Evolutionary conservation across 2,329 filamentous ascomycete species (phyloP).

Genomic region (Aspergillus cejpii): DNA sequence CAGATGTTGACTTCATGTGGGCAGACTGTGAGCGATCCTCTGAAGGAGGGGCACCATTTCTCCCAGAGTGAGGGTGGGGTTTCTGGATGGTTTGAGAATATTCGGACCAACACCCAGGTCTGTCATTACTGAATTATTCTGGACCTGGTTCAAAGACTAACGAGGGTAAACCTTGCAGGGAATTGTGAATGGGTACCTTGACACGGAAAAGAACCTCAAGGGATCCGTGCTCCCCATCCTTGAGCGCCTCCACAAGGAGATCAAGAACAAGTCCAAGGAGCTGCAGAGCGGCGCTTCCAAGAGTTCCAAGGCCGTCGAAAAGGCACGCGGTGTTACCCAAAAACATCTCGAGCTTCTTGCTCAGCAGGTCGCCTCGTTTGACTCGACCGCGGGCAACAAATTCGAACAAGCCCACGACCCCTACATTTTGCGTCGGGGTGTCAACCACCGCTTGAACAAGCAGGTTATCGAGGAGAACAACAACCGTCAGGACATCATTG

Average conservation of each 20-base stretch:
- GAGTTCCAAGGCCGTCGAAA: constrained; percentile 83
- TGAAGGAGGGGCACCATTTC: constrained; percentile 89
- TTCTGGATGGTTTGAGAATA: constrained; percentile 86
- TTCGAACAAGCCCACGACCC: constrained; percentile 71
- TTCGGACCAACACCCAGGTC: constrained; percentile 80
- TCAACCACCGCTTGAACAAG: constrained; percentile 77
- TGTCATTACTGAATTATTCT: constrained; percentile 1
- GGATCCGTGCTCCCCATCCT: constrained; percentile 79
- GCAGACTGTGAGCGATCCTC: constrained; percentile 73
- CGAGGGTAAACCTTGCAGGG: too few species aligned
- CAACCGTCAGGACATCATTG: constrained; percentile 82
- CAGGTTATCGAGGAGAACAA: constrained; percentile 95
- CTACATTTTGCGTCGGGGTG: constrained; percentile 75
- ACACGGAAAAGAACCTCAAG: constrained; percentile 87
- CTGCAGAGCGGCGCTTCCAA: constrained; percentile 73
- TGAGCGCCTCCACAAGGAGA: constrained; percentile 85
- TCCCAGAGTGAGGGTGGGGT: constrained; percentile 82
- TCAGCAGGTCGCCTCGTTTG: constrained; percentile 72
- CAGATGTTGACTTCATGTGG: background rate
- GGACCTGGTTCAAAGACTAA: too few species aligned
- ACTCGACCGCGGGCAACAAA: constrained; percentile 62
- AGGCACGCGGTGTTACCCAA: constrained; percentile 76
- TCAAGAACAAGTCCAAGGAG: constrained; percentile 95
- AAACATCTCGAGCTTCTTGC: constrained; percentile 94
- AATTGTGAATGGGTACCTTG: constrained; percentile 78